Conservation (phyloP, 2,329 filamentous ascomycete genomes). For the Berkeleyomyces rouxiae region DNA sequence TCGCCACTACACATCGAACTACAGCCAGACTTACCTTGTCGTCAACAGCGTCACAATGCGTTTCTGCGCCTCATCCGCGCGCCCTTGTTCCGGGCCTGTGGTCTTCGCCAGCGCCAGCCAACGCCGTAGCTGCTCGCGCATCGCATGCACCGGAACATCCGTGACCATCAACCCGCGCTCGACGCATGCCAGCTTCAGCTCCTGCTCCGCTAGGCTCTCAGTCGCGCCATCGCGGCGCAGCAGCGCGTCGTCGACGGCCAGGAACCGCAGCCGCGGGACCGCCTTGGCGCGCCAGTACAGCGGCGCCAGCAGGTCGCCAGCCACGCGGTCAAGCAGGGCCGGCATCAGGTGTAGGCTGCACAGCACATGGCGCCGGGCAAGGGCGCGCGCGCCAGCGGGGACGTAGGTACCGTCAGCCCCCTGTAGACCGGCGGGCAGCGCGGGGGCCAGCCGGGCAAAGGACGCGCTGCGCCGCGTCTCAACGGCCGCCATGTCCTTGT, state of each 20-base stretch:
- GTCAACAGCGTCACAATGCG: slow-evolving; percentile 26
- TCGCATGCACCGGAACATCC: slow-evolving; percentile 38
- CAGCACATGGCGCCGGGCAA: slow-evolving; percentile 24
- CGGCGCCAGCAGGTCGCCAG: slow-evolving; percentile 30
- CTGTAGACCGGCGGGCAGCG: slow-evolving; percentile 21
- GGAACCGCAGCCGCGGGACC: slow-evolving; percentile 37
- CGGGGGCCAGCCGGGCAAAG: slow-evolving; percentile 28
- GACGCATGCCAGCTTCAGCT: slow-evolving; percentile 53
- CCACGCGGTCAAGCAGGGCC: slow-evolving; percentile 33
- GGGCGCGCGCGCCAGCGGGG: not conserved
- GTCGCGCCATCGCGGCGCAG: slow-evolving; percentile 45
- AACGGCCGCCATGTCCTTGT: slow-evolving; percentile 21
- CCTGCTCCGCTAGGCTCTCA: slow-evolving; percentile 41
- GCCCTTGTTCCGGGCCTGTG: slow-evolving; percentile 17
- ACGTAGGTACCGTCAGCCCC: slow-evolving; percentile 11
- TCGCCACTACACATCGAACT: not conserved
- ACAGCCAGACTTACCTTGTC: slow-evolving; percentile 23
- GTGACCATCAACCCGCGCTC: slow-evolving; percentile 49
- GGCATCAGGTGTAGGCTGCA: slow-evolving; percentile 30
- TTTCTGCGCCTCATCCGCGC: slow-evolving; percentile 21
- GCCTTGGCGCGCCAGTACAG: slow-evolving; percentile 39
- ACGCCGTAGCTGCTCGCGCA: slow-evolving; percentile 29
- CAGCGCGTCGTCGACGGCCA: slow-evolving; percentile 55
- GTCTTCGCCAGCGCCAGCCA: slow-evolving; percentile 33
- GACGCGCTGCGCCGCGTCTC: slow-evolving; percentile 35